phyloP scores from a whole-genome alignment of 164 flowering plant species.

The Buxus sempervirens region DNA sequence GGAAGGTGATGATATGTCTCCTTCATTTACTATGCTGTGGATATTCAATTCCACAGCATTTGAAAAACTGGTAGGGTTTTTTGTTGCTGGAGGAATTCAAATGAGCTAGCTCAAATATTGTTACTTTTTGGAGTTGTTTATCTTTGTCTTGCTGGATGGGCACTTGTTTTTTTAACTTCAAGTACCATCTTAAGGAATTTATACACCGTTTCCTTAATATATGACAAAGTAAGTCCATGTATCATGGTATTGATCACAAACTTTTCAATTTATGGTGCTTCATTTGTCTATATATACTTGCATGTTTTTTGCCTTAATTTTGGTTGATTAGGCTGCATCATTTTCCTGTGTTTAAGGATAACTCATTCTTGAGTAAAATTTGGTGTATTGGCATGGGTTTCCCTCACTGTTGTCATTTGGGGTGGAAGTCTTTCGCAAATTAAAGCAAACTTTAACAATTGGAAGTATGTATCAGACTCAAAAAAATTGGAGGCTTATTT shows the following conservation, averaged over 20 bases:
- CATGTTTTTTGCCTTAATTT: neutral
- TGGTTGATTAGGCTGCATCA: neutral
- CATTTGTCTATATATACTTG: neutral
- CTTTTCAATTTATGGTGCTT: neutral
- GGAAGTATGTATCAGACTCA: neutral
- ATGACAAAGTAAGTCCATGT: neutral
- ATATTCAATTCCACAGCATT: too few relatives aligned
- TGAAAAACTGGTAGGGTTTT: too few relatives aligned
- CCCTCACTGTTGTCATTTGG: neutral
- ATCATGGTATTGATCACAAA: neutral
- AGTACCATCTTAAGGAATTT: neutral
- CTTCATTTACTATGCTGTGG: too few relatives aligned
- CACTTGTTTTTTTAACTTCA: too few relatives aligned
- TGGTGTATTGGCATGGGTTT: neutral
- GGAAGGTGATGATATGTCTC: too few relatives aligned
- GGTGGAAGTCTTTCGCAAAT: neutral
- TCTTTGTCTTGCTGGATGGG: too few relatives aligned
- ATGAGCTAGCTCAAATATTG: too few relatives aligned
- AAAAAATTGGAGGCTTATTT: too few relatives aligned
- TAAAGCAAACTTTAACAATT: too few relatives aligned
- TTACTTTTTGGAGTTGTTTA: too few relatives aligned
- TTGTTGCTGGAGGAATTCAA: too few relatives aligned
- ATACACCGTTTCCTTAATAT: neutral
- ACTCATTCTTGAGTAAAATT: neutral
- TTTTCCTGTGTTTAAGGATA: neutral